Base-by-base conservation (phyloP, 1,139 yeast genomes). In the Petasospora fabianii region DNA sequence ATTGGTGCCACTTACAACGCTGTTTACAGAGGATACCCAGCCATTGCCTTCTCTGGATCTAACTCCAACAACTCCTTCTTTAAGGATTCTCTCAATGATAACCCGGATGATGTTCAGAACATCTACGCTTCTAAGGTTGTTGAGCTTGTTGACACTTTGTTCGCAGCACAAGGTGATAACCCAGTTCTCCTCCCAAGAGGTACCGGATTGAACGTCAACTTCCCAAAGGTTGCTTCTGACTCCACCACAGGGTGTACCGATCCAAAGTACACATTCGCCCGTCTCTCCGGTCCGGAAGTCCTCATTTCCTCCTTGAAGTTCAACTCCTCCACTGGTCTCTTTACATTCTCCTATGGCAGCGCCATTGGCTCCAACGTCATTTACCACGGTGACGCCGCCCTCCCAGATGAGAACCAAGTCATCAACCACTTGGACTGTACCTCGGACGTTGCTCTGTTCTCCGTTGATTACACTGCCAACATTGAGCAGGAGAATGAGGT, bases 201-300 rank as follows among this genome's bases (percentile, higher is more conserved):
- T 37, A 62, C 66, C 27, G 77, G 77, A 35, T 41, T 73, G 38
- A 71, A 69, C 48, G 71, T 73, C 41, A 73, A 73, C 58, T 61
- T 71, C 56, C 77, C 77, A 34, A 55, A 55, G 18, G 74, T 67
- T 22, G 71, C 73, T 2, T 44, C 59, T 43, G 60, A 59, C 28
- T 51, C 62, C n/a, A 32, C 43, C 19, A 53, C 56, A 28, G 57
- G 58, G 28, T 73, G 77, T 55, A 45, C 54, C 29, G 58, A 62
- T 39, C 75, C 75, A 15, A 50, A 48, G 26, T 73, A 65, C 56
- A 58, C 62, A 26, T 60, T 58, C 39, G 56, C 75, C 19, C 63
- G 75, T 48, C 41, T 71, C 38, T 54, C 71, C 20, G 73, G 75
- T 19, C 55, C 60, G 18, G 62, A 61, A 31, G 61, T 67, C 26